Conservation (phyloP, 805 yeast genomes). For the Ascoidea tarda region DNA sequence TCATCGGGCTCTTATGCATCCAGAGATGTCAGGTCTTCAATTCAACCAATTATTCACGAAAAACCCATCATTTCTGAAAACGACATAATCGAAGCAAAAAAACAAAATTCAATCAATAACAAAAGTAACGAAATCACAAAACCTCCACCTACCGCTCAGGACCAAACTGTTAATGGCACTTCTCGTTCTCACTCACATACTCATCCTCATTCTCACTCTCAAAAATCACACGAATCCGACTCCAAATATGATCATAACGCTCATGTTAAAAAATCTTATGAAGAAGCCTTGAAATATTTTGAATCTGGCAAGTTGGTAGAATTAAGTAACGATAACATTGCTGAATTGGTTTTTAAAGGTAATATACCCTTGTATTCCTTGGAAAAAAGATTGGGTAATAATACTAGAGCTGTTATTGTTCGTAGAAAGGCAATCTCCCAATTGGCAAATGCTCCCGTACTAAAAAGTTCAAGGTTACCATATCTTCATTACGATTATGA, state of each 20-base stretch:
- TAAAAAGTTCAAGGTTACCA: slow-evolving; percentile 63
- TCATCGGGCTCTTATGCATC: neutral
- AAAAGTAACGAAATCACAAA: neutral
- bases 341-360: slow-evolving; percentile 54
- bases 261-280: slow-evolving; percentile 32
- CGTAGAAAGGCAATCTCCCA: slow-evolving; percentile 89
- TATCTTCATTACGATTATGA: slow-evolving; percentile 78
- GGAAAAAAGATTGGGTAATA: slow-evolving; percentile 82
- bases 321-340: slow-evolving; percentile 61
- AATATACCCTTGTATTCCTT: slow-evolving; percentile 86
- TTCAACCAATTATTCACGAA: too few species aligned
- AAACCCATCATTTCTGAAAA: neutral
- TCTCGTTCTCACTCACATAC: slow-evolving; percentile 7
- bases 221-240: slow-evolving; percentile 17
- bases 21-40: too few species aligned
- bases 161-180: slow-evolving; percentile 11
- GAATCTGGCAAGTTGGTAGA: slow-evolving; percentile 59
- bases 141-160: slow-evolving; percentile 18
- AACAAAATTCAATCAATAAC: too few species aligned
- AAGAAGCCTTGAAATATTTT: slow-evolving; percentile 45
- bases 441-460: slow-evolving; percentile 67
- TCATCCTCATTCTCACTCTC: neutral
- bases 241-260: slow-evolving; percentile 21
- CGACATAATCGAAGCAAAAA: neutral
- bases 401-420: slow-evolving; percentile 82